Conservation (phyloP, 202 grass and related monocot species). For the Brachypodium distachyon region DNA sequence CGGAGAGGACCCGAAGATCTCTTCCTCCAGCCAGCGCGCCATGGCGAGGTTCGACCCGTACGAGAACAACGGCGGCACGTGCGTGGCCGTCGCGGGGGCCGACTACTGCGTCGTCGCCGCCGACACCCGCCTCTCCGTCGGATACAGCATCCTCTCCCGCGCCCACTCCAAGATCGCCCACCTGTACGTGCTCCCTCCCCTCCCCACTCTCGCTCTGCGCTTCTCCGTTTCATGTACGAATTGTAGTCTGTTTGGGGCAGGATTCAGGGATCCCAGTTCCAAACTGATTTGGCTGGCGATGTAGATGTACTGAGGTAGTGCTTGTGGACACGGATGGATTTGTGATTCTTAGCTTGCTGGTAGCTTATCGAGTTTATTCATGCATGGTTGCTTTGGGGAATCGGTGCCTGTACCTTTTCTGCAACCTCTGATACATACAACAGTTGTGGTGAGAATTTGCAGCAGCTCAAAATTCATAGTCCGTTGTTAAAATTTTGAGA, state of each 20-base stretch:
- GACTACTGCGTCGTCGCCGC: constrained; percentile 78
- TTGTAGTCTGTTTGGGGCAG: too few species aligned
- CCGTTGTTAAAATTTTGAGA: neutral
- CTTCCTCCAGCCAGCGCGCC: too few species aligned
- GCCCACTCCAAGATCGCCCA: constrained; percentile 71
- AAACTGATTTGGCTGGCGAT: too few species aligned
- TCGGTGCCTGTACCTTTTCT: neutral
- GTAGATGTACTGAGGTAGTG: too few species aligned
- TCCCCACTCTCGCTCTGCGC: too few species aligned
- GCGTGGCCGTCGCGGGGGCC: constrained; percentile 61
- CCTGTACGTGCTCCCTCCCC: constrained; percentile 26
- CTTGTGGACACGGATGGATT: neutral
- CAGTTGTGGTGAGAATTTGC: neutral
- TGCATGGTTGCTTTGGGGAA: neutral
- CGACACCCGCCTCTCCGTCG: constrained; percentile 68
- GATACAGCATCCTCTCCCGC: constrained; percentile 60
- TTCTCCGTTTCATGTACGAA: too few species aligned
- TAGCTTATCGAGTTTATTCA: neutral
- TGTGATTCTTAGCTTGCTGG: neutral
- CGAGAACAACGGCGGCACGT: constrained; percentile 63
- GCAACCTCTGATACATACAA: neutral
- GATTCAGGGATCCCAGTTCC: neutral
- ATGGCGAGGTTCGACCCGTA: constrained; percentile 39
- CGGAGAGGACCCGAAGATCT: neutral
- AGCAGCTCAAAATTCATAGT: neutral